Evolutionary conservation across 768 basidiomycete species (phyloP).

Genomic region (Tulasnella sp.): DNA sequence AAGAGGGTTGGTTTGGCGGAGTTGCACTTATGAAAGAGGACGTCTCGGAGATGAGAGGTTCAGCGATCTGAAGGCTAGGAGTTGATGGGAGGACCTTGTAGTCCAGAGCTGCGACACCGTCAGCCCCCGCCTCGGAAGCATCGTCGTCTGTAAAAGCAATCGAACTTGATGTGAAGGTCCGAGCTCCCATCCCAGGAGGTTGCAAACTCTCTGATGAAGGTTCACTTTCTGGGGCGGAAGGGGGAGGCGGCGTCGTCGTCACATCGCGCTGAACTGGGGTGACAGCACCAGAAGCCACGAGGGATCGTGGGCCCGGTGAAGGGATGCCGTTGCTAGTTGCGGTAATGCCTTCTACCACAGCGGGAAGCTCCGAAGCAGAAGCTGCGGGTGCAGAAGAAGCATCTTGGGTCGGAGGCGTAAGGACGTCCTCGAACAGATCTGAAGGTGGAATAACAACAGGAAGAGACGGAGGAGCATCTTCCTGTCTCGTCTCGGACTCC

Average conservation of each 20-base stretch:
- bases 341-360: slow-evolving; percentile 16
- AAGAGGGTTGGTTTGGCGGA: not conserved
- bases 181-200: not conserved
- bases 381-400: not conserved
- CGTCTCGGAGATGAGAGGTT: slow-evolving; percentile 11
- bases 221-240: not conserved
- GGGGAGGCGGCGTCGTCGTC: not conserved
- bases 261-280: not conserved
- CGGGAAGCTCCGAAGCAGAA: slow-evolving; percentile 5
- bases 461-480: not conserved
- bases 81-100: slow-evolving; percentile 21
- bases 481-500: not conserved
- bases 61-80: not conserved
- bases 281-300: not conserved
- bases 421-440: slow-evolving; percentile 20
- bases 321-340: slow-evolving; percentile 27
- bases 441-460: slow-evolving; percentile 20
- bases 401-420: not conserved
- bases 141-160: not conserved
- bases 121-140: not conserved
- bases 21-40: not conserved
- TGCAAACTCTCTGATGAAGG: not conserved
- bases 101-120: not conserved
- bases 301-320: slow-evolving; percentile 5
- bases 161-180: not conserved